A percentile compares a stretch with the other conserved stretches of the same genome.
Conservation (phyloP, 2,329 filamentous ascomycete species). For the Akanthomyces uredinophilus region DNA sequence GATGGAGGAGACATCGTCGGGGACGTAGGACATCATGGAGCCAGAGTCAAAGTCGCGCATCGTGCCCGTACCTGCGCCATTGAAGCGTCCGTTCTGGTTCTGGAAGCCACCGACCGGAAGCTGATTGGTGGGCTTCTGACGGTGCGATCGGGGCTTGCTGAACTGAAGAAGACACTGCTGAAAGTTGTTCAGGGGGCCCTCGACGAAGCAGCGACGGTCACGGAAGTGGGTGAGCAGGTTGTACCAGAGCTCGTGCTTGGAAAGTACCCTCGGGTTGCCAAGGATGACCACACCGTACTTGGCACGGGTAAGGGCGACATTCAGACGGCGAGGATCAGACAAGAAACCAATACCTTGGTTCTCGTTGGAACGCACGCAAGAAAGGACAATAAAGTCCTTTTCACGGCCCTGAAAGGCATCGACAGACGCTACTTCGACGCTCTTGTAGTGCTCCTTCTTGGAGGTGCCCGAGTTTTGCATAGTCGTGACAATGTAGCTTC, state of each 20-base stretch:
- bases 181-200: constrained; percentile 92
- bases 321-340: constrained; percentile 93
- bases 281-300: constrained; percentile 96
- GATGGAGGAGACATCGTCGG: constrained; percentile 93
- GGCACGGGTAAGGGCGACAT: constrained; percentile 92
- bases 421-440: constrained; percentile 95
- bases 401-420: constrained; percentile 98
- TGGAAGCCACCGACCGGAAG: constrained; percentile 45
- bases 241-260: constrained; percentile 98
- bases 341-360: constrained; percentile 99
- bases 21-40: constrained; percentile 91
- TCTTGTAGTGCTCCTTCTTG: constrained; percentile 98
- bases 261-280: constrained; percentile 93
- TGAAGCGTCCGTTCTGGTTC: constrained; percentile 34
- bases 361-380: constrained; percentile 96
- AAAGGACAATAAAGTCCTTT: constrained; percentile 98
- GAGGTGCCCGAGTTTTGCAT: constrained; percentile 97
- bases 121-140: constrained; percentile 73
- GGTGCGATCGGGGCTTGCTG: constrained; percentile 88
- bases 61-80: constrained; percentile 30
- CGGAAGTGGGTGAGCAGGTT: constrained; percentile 94
- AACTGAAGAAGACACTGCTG: constrained; percentile 94
- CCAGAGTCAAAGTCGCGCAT: constrained; percentile 65
- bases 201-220: constrained; percentile 90
- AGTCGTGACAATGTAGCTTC: constrained; percentile 97